Conservation (phyloP, 2,329 filamentous ascomycete genomes). For the Ophiosphaerella narmari region DNA sequence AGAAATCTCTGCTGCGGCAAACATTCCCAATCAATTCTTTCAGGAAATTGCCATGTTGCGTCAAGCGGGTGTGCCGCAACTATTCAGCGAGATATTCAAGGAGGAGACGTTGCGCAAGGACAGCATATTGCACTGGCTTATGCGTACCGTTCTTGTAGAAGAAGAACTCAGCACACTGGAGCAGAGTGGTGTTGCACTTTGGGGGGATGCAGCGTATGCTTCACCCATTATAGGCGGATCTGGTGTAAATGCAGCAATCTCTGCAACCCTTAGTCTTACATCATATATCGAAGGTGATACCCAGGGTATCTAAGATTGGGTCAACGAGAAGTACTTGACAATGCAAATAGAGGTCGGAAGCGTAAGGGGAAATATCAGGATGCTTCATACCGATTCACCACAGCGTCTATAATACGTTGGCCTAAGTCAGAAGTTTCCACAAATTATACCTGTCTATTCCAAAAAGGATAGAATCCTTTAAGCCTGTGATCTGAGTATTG, state of each 20-base stretch:
- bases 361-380: not conserved
- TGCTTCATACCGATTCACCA: not conserved
- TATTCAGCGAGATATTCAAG: slow-evolving; percentile 43
- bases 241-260: slow-evolving; percentile 48
- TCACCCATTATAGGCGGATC: slow-evolving; percentile 48
- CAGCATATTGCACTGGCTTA: slow-evolving; percentile 48
- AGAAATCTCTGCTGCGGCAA: slow-evolving; percentile 32
- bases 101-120: slow-evolving; percentile 37
- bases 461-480: too few species aligned
- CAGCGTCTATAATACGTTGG: not conserved
- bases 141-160: slow-evolving; percentile 39
- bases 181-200: slow-evolving; percentile 4
- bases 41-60: slow-evolving; percentile 34
- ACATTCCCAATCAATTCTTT: slow-evolving; percentile 45
- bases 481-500: too few species aligned
- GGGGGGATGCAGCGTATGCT: slow-evolving; percentile 49
- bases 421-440: too few species aligned
- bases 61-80: slow-evolving; percentile 22
- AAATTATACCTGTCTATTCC: too few species aligned
- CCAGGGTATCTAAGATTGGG: not conserved
- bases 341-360: not conserved
- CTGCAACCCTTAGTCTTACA: slow-evolving; percentile 42
- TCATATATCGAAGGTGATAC: not conserved
- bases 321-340: not conserved
- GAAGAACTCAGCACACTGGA: slow-evolving; percentile 24